phyloP scores from a whole-genome alignment of 169 alveolate genomes.

The Cryptosporidium ryanae region DNA sequence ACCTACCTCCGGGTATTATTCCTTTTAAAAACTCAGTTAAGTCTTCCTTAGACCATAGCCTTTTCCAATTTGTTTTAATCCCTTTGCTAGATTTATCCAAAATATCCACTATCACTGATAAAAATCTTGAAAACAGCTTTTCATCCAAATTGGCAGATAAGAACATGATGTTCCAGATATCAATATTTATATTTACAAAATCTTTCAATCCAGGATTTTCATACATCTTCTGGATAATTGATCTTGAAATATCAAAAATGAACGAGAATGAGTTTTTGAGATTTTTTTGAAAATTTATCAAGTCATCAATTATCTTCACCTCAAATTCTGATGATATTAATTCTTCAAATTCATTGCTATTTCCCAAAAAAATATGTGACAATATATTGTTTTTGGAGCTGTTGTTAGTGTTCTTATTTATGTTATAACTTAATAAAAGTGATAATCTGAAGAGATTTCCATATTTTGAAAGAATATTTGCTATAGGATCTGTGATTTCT shows the following conservation, averaged over 20 bases:
- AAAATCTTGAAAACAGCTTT: not conserved
- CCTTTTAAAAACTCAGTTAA: constrained; percentile 41
- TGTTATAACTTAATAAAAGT: constrained; percentile 17
- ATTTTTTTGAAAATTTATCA: no score
- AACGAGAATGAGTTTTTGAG: no score
- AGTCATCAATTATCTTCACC: no score
- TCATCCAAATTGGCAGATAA: constrained; percentile 12
- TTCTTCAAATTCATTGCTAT: no score
- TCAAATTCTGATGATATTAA: no score
- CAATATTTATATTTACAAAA: constrained; percentile 2
- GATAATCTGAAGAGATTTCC: constrained; percentile 13
- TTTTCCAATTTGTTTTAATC: constrained; percentile 23
- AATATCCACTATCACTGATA: not conserved
- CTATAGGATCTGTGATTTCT: constrained; percentile 41
- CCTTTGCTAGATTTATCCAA: constrained; percentile 4
- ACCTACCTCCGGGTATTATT: constrained; percentile 11
- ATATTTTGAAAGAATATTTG: not conserved
- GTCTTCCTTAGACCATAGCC: constrained; percentile 8
- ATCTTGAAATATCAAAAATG: no score
- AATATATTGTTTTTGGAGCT: no score
- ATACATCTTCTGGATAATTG: no score
- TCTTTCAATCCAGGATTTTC: no score
- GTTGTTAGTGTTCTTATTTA: not conserved
- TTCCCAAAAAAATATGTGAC: no score
- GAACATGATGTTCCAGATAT: constrained; percentile 1